Base-by-base conservation (phyloP, 371 early-diverging fungal species). In the Syncephalastrum contaminatum region DNA sequence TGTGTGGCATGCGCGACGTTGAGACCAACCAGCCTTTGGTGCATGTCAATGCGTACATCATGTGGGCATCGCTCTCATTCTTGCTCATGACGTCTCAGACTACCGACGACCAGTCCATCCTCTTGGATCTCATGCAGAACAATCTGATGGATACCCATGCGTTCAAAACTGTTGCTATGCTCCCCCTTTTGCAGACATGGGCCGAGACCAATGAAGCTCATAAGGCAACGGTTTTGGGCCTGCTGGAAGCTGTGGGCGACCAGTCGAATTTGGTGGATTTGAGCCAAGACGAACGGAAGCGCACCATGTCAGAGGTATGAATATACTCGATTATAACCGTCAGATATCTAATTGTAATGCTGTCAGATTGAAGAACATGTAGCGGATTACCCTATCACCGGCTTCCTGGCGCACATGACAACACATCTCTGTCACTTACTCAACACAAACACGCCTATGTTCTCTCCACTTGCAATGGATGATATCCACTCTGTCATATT, bases 111-210 rank as follows among this genome's bases (percentile, higher is more conserved):
- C 85, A 82, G 46, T 42, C 56, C 4, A 40, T 72, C 3, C 22
- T 80, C 10, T 45, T 81, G 13, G 49, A 57, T 1, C 47, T 73
- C 52, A 70, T 82, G 70, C 47, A 61, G 14, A 36, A 55, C 5
- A 15, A 43, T 8, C 56, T 60, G 1, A 40, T 51, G 15, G 10
- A 24, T 41, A 41, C 4, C 20, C 40, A 27, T 4, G 27, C 43
- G 15, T 53, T 77, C 8, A 59, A 69, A 44, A 60, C 66, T 42
- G 43, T 80, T 27, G 81, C 80, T 5, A 74, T 81, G 22, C 50
- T 84, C 12, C 83, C 85, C 1, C 62, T 82, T 7, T 78, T 82
- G 46, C 85, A 84, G 45, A 66, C 79, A 16, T 57, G 82, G 44
- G 62, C 82, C 0, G 80, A 81, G 40, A 43, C 67, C 2, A 67